phyloP scores from a whole-genome alignment of 495 filamentous ascomycete genomes.

The Neurospora sp. region DNA sequence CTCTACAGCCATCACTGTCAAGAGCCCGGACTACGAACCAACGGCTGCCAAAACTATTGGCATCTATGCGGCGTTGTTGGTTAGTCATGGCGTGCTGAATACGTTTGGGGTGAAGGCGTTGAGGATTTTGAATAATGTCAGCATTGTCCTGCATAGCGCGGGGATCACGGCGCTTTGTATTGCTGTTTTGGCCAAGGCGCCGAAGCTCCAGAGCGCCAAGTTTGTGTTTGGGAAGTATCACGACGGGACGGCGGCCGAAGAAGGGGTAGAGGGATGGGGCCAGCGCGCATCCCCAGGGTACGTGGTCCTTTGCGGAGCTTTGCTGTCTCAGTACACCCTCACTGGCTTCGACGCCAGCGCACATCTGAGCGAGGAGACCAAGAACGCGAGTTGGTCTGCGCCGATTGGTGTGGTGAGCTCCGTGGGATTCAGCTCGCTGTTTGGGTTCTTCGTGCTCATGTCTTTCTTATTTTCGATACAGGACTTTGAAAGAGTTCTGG shows the following conservation, averaged over 20 bases:
- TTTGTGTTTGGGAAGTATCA: conserved; percentile 50
- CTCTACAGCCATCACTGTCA: conserved; percentile 46
- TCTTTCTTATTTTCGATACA: conserved; percentile 51
- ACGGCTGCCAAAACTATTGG: conserved; percentile 45
- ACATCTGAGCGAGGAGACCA: conserved; percentile 51
- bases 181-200: conserved; percentile 51
- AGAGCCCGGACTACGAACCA: conserved; percentile 39
- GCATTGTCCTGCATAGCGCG: conserved; percentile 49
- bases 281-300: conserved; percentile 30
- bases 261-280: conserved; percentile 41
- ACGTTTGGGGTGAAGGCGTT: conserved; percentile 49
- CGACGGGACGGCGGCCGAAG: conserved; percentile 42
- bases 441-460: conserved; percentile 54
- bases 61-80: conserved; percentile 50
- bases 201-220: conserved; percentile 47
- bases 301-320: conserved; percentile 42
- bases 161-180: conserved; percentile 48
- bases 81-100: conserved; percentile 47
- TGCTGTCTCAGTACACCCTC: conserved; percentile 48
- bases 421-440: conserved; percentile 46
- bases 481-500: conserved; percentile 38
- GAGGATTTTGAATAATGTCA: conserved; percentile 50
- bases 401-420: conserved; percentile 52
- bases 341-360: conserved; percentile 45
- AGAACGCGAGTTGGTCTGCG: conserved; percentile 48